Evolutionary conservation across 352 stramenopile genomes (phyloP).

Genomic region (Globisporangium alternatum): DNA sequence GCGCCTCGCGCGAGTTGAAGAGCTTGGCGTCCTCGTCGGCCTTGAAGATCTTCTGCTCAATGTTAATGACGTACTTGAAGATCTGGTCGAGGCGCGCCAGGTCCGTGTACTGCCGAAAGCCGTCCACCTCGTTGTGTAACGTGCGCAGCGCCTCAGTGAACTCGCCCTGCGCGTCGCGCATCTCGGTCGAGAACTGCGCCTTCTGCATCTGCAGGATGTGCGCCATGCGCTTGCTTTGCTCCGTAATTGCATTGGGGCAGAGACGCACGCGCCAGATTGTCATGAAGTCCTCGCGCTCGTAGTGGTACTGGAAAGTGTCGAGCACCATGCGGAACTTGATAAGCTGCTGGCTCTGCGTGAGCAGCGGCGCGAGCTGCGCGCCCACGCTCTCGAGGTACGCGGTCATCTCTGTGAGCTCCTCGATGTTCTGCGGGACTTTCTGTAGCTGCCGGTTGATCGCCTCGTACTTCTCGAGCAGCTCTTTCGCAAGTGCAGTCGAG

Average conservation of each 20-base stretch:
- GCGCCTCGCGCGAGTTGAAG: constrained; percentile 90
- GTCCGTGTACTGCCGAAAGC: constrained; percentile 86
- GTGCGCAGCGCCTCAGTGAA: constrained; percentile 85
- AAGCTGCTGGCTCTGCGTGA: constrained; percentile 72
- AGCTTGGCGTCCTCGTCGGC: constrained; percentile 86
- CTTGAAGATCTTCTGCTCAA: constrained; percentile 86
- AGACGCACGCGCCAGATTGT: constrained; percentile 88
- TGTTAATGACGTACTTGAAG: constrained; percentile 83
- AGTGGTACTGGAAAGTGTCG: constrained; percentile 81
- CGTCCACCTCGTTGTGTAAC: constrained; percentile 87
- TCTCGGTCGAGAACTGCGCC: constrained; percentile 81
- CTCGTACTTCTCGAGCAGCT: constrained; percentile 81
- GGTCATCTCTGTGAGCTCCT: constrained; percentile 89
- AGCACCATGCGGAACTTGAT: constrained; percentile 79
- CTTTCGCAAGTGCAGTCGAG: constrained; percentile 65
- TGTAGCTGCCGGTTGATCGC: constrained; percentile 82
- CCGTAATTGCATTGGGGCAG: constrained; percentile 86
- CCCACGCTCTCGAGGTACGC: constrained; percentile 78
- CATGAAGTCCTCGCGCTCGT: constrained; percentile 88
- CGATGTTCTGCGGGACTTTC: constrained; percentile 89
- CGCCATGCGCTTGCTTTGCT: constrained; percentile 82
- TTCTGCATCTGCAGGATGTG: constrained; percentile 84
- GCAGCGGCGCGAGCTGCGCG: constrained; percentile 53
- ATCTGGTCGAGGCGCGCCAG: constrained; percentile 82
- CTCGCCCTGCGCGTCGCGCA: constrained; percentile 91